These are phyloP conservation scores for Rhizopogon salebrosus DNA, from an alignment of 768 basidiomycete species.

Conservation along the genomic window DNA sequence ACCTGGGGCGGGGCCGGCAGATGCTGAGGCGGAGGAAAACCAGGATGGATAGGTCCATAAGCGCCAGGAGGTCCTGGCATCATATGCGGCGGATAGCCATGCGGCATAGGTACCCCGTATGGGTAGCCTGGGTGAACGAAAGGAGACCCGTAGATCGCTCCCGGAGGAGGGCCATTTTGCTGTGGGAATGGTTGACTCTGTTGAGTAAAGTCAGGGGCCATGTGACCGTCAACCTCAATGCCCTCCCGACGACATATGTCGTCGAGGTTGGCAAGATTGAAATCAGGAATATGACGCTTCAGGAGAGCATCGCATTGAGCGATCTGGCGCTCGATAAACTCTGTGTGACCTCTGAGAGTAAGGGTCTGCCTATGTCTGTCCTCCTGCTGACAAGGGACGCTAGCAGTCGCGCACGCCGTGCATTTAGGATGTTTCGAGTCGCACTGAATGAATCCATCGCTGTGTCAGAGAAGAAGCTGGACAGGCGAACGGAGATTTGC, in stretches of 20 bases:
- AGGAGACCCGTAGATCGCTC: slow-evolving; percentile 27
- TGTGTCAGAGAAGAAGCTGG: slow-evolving; percentile 27
- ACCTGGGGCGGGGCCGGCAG: slow-evolving; percentile 32
- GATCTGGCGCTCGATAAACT: slow-evolving; percentile 76
- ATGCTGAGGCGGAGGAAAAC: slow-evolving; percentile 45
- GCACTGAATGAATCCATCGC: slow-evolving; percentile 49
- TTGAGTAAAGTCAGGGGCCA: slow-evolving; percentile 25
- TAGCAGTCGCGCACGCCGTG: slow-evolving; percentile 78
- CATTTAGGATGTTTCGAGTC: slow-evolving; percentile 88
- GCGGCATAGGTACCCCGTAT: slow-evolving; percentile 36
- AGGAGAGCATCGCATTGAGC: slow-evolving; percentile 75
- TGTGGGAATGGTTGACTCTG: slow-evolving; percentile 30
- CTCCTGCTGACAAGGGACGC: slow-evolving; percentile 79
- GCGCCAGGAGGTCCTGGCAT: slow-evolving; percentile 35
- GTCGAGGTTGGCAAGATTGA: slow-evolving; percentile 62
- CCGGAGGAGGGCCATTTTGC: slow-evolving; percentile 21
- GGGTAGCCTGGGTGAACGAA: slow-evolving; percentile 43
- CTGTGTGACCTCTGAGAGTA: slow-evolving; percentile 79
- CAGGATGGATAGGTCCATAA: slow-evolving; percentile 56
- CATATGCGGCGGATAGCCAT: slow-evolving; percentile 39
- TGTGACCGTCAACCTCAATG: slow-evolving; percentile 40
- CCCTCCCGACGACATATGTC: slow-evolving; percentile 61
- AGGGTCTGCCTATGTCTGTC: slow-evolving; percentile 85
- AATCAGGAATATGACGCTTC: slow-evolving; percentile 65
- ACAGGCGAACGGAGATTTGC: slow-evolving; percentile 68